A percentile compares a stretch with the other conserved stretches of the same genome.
These are phyloP conservation scores for Trichophyton mentagrophytes DNA, from an alignment of 2,329 filamentous ascomycete species.

Conservation along the genomic window DNA sequence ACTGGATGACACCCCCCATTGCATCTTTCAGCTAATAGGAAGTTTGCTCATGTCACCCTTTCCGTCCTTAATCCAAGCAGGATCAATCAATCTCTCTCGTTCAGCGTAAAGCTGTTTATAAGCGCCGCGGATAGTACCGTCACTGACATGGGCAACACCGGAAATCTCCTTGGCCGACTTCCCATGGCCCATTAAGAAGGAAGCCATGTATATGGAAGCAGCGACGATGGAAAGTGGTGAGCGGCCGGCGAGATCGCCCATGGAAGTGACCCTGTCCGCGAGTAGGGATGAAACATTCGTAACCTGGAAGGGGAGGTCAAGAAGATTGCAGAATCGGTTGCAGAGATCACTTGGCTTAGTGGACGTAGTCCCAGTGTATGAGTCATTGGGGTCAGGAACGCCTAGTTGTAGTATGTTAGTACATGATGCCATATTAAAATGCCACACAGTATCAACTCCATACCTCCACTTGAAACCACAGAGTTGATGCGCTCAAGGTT, in stretches of 20 bases:
- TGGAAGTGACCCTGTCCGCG: slow-evolving; percentile 61
- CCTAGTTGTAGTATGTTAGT: slow-evolving; percentile 10
- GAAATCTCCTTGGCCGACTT: slow-evolving; percentile 81
- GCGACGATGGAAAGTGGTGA: slow-evolving; percentile 89
- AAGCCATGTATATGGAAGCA: slow-evolving; percentile 93
- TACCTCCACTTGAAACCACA: slow-evolving; percentile 43
- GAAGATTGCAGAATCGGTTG: slow-evolving; percentile 75
- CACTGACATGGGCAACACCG: slow-evolving; percentile 72
- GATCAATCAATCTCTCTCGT: slow-evolving; percentile 59
- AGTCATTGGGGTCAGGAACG: slow-evolving; percentile 39
- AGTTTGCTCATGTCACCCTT: slow-evolving; percentile 59
- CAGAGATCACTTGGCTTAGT: slow-evolving; percentile 76
- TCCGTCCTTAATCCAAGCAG: slow-evolving; percentile 60
- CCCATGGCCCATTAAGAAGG: slow-evolving; percentile 66
- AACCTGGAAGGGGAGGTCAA: slow-evolving; percentile 61
- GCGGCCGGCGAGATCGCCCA: slow-evolving; percentile 75
- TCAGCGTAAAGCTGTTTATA: slow-evolving; percentile 78
- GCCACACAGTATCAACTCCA: slow-evolving; percentile 19
- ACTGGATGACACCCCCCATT: neutral
- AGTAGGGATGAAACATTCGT: slow-evolving; percentile 69
- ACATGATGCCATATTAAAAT: neutral
- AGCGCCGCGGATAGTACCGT: slow-evolving; percentile 90
- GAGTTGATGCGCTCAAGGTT: slow-evolving; percentile 45
- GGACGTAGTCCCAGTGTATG: slow-evolving; percentile 60
- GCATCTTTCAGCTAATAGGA: slow-evolving; percentile 36